Evolutionary conservation across 352 stramenopile genomes (phyloP), one percentile per base, ranked within the genome.

Genomic region (Pythium chondricola): DNA sequence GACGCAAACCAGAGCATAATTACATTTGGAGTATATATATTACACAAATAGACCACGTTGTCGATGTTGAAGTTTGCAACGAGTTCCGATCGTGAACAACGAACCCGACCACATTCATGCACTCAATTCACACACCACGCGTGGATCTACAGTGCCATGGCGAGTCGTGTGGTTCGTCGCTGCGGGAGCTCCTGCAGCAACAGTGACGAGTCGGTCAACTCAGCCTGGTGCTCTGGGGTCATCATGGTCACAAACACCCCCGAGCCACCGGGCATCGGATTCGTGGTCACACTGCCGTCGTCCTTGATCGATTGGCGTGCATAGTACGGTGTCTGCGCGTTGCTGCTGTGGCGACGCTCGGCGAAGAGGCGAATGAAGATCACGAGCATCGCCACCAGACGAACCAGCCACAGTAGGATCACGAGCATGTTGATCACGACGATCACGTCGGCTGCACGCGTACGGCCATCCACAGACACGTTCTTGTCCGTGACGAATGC

Each of bases 351-450:
- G 27, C 42, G 37, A 18, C 43, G 47, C 33, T 63, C 43, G 11
- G 43, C 42, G 24, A 42, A 51, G n/a, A 63, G 31, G 2, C 36
- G 43, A 25, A 58, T 43, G 49, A 58, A 52, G 13, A 32, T 55
- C 35, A 69, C 74, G 39, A 65, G 45, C 18, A 72, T 60, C 4
- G 58, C 22, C 16, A 74, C 37, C 6, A 61, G 43, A 0, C 65
- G 61, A 21, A 62, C 17, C 18, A 74, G 42, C 65, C 65, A 74
- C 22, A 50, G 35, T 26, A 65, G 30, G 35, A 74, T 49, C 49
- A 71, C 58, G 27, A 64, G 11, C 22, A 57, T 39, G 8, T 65
- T 69, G 33, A 69, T 45, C 7, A 44, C 48, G 46, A 71, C 27
- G 29, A 71, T 62, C n/a, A 48, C 50, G 22, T 71, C 46, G 32